Evolutionary conservation across 2,329 filamentous ascomycete species (phyloP).

Genomic region (Basipetospora chlamydospora): DNA sequence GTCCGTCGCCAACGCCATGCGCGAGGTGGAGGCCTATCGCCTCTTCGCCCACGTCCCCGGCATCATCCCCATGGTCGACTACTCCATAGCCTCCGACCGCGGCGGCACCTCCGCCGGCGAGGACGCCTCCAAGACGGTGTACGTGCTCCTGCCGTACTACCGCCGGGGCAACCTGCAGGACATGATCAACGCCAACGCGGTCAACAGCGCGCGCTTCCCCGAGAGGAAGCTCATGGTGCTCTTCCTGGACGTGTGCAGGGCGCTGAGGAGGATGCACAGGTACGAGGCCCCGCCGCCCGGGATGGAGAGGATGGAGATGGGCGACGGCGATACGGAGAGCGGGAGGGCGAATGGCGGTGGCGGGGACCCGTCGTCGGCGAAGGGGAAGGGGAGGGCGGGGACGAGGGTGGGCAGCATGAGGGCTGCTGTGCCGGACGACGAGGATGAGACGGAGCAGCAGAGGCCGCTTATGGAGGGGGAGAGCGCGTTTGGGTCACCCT

Average conservation of each 20-base stretch:
- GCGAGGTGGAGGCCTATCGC: slow-evolving; percentile 92
- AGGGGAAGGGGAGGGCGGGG: slow-evolving; percentile 23
- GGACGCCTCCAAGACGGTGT: slow-evolving; percentile 70
- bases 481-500: slow-evolving; percentile 53
- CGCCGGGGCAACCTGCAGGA: slow-evolving; percentile 90
- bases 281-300: slow-evolving; percentile 45
- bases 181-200: slow-evolving; percentile 94
- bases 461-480: slow-evolving; percentile 74
- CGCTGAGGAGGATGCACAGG: slow-evolving; percentile 80
- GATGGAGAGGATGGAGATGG: slow-evolving; percentile 40
- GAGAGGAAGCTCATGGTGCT: slow-evolving; percentile 77
- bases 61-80: slow-evolving; percentile 77
- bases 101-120: slow-evolving; percentile 39
- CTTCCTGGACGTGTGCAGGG: slow-evolving; percentile 83
- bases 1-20: slow-evolving; percentile 85
- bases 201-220: slow-evolving; percentile 84
- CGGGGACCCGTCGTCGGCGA: no score
- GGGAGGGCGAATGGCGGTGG: slow-evolving; percentile 20
- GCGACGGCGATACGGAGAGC: slow-evolving; percentile 22
- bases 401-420: slow-evolving; percentile 15
- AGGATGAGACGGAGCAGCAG: slow-evolving; percentile 61
- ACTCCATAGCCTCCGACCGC: slow-evolving; percentile 64
- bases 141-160: slow-evolving; percentile 93
- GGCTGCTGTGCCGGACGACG: slow-evolving; percentile 38
- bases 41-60: slow-evolving; percentile 71